Percentiles rank a stretch among this genome's conserved stretches.
Evolutionary conservation across 2,329 filamentous ascomycete genomes (phyloP).

Genomic region (Fusarium graminum): DNA sequence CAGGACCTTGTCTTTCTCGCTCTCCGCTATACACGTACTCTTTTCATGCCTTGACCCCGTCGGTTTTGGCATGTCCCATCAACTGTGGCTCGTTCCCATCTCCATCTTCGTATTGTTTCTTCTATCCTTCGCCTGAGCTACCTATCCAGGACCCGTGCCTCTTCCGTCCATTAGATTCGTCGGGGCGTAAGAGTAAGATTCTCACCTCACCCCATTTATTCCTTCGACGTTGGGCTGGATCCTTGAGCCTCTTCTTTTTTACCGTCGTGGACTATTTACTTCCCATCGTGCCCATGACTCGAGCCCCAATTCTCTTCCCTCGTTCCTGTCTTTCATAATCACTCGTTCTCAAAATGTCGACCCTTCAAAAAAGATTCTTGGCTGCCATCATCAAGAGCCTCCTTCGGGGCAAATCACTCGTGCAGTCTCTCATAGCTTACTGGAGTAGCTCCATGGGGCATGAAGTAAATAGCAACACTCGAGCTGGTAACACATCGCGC

Average conservation of each 20-base stretch:
- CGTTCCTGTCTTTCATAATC: slow-evolving; percentile 52
- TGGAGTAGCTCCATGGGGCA: slow-evolving; percentile 61
- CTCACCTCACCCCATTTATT: slow-evolving; percentile 29
- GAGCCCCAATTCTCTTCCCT: slow-evolving; percentile 15
- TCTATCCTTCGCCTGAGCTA: slow-evolving; percentile 38
- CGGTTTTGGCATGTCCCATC: slow-evolving; percentile 41
- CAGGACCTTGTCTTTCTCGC: slow-evolving; percentile 13
- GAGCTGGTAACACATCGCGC: slow-evolving; percentile 37
- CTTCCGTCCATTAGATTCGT: slow-evolving; percentile 38
- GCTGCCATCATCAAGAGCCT: slow-evolving; percentile 69
- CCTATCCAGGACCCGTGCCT: slow-evolving; percentile 35
- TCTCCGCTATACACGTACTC: slow-evolving; percentile 27
- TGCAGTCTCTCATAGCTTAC: slow-evolving; percentile 68
- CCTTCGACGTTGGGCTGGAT: slow-evolving; percentile 22
- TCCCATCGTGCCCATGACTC: slow-evolving; percentile 42
- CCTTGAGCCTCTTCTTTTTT: slow-evolving; percentile 24
- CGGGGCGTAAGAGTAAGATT: slow-evolving; percentile 48
- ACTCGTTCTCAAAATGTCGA: slow-evolving; percentile 69
- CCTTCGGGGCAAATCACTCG: slow-evolving; percentile 69
- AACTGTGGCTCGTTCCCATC: slow-evolving; percentile 30
- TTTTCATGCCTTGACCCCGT: slow-evolving; percentile 17
- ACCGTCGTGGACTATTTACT: slow-evolving; percentile 46
- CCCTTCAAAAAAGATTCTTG: slow-evolving; percentile 66
- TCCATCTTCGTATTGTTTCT: slow-evolving; percentile 30
- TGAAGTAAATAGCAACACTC: slow-evolving; percentile 47